phyloP scores from a whole-genome alignment of 176 grass and related monocot genomes.

The Calamus simplicifolius region DNA sequence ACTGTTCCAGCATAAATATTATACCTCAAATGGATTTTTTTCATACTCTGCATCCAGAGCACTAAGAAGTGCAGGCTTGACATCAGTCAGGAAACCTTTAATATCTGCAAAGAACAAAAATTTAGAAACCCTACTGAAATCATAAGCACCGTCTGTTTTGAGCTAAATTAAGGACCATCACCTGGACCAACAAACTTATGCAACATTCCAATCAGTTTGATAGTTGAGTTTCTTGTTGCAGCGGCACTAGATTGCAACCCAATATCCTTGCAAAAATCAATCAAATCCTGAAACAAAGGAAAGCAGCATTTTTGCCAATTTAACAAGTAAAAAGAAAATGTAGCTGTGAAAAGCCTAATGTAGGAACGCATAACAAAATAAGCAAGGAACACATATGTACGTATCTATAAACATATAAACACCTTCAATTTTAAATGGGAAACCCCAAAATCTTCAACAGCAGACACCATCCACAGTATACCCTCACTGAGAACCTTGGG shows the following conservation, averaged over 20 bases:
- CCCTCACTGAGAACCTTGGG: background rate
- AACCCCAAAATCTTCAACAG: background rate
- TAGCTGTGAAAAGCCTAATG: too few species aligned
- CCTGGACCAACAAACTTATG: constrained; percentile 99
- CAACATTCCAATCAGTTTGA: constrained; percentile 85
- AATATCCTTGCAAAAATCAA: constrained; percentile 97
- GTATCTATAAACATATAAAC: background rate
- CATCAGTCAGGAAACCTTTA: constrained; percentile 94
- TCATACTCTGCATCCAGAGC: constrained; percentile 81
- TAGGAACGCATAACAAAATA: background rate
- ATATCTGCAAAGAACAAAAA: constrained; percentile 52
- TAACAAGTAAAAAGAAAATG: constrained; percentile 6
- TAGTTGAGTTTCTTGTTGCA: constrained; percentile 81
- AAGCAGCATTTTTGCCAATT: background rate
- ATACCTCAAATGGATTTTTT: constrained; percentile 97
- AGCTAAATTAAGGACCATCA: constrained; percentile 19
- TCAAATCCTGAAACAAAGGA: constrained; percentile 61
- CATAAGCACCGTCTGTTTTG: background rate
- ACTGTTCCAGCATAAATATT: background rate
- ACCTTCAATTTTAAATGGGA: constrained; percentile 86
- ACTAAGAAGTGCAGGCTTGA: constrained; percentile 91
- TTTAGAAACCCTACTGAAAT: background rate
- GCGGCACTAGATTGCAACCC: constrained; percentile 84
- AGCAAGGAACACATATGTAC: too few species aligned
- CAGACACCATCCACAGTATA: background rate